Percentiles rank a stretch among this genome's conserved stretches.
These are phyloP conservation scores for Sporothrix luriei DNA, from an alignment of 2,329 filamentous ascomycete species.

Conservation along the genomic window DNA sequence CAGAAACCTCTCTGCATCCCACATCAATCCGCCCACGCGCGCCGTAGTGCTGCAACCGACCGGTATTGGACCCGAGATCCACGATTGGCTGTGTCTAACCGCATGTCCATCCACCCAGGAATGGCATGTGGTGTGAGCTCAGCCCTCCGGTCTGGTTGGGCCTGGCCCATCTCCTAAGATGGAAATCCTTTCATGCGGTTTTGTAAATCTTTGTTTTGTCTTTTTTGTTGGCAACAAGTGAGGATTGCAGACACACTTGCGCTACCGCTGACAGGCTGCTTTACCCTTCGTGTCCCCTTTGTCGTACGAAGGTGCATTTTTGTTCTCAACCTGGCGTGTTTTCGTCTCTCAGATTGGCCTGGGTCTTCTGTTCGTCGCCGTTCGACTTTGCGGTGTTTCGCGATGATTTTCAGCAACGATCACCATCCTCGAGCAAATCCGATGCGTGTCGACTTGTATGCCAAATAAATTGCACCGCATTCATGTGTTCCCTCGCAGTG, in stretches of 20 bases:
- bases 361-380: background rate
- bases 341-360: background rate
- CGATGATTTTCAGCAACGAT: background rate
- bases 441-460: too few species aligned
- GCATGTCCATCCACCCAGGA: constrained; percentile 5
- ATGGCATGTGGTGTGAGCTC: constrained; percentile 22
- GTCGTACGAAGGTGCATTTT: background rate
- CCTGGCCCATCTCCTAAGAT: background rate
- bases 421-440: too few species aligned
- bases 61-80: constrained; percentile 18
- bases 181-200: background rate
- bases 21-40: background rate
- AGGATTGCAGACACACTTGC: background rate
- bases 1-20: background rate
- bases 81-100: constrained; percentile 25
- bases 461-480: too few species aligned
- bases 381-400: background rate
- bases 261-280: constrained; percentile 17
- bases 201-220: background rate
- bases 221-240: background rate
- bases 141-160: constrained; percentile 20
- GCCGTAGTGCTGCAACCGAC: constrained; percentile 2
- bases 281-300: background rate
- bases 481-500: too few species aligned
- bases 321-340: background rate